phyloP scores from a whole-genome alignment of 73 alveolate species.

The Blepharisma japonicum region DNA sequence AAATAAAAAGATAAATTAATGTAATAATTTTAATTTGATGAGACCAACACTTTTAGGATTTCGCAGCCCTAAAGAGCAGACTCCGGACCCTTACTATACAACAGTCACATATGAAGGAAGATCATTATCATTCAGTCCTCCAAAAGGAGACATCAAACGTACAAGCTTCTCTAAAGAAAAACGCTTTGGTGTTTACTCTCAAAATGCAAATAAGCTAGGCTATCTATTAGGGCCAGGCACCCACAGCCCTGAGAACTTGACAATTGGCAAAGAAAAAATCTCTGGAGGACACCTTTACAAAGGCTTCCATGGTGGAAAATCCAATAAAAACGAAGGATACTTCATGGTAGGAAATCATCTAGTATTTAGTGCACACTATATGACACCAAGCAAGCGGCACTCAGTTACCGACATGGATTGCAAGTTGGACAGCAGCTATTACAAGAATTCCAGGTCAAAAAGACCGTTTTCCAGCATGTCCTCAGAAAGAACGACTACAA shows the following conservation, averaged over 20 bases:
- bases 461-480: too few species aligned
- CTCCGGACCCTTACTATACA: conserved; percentile 7
- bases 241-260: neutral
- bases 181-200: neutral
- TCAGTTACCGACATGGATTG: too few species aligned
- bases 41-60: conserved; percentile 21
- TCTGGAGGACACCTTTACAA: neutral
- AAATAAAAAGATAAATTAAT: too few species aligned
- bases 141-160: conserved; percentile 18
- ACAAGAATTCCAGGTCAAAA: too few species aligned
- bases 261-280: neutral
- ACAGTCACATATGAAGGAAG: conserved; percentile 19
- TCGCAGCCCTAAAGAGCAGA: conserved; percentile 15
- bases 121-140: conserved; percentile 26
- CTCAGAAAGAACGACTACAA: too few species aligned
- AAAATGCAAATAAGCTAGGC: neutral
- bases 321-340: conserved; percentile 1
- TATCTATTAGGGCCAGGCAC: conserved; percentile 26
- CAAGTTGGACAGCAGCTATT: too few species aligned
- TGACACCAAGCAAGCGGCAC: too few species aligned
- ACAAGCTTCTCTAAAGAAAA: neutral
- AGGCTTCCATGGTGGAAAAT: neutral
- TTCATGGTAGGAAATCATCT: conserved; percentile 12
- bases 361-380: neutral
- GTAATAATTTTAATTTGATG: neutral